Evolutionary conservation across 1,139 yeast species (phyloP), one percentile per base, ranked within the genome.

Genomic region (Yamadazyma dushanensis): DNA sequence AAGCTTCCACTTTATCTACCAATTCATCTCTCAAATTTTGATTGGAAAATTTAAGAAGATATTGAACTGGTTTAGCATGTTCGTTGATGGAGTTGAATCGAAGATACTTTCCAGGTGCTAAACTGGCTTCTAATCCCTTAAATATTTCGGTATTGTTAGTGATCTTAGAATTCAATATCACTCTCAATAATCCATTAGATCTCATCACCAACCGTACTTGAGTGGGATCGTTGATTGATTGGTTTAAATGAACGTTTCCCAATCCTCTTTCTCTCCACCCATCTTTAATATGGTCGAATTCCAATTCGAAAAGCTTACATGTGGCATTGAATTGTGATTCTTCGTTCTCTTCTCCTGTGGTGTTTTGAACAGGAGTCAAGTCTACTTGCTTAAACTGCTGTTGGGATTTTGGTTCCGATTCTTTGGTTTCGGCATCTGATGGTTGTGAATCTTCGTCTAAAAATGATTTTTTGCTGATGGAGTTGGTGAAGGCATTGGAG

Each of bases 251-350:
- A 13, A 94, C 63, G 4, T 80, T 76, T 1, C 99, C 99, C 26
- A 84, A 73, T 13, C 98, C 99, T 51, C 95, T 77, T 59, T 94
- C 98, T 57, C 86, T 92, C 98, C 99, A 94, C 2, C 96, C 97
- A 18, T 73, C 77, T 9, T 73, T 59, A 1, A 84, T 72, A 27
- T 77, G 72, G 1, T 81, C 63, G 26, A 90, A 64, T 47, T 84
- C 80, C 46, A 88, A 65, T 35, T 82, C 87, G 55, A 89, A 94
- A 14, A 92, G 65, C 55, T 90, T 88, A 10, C 95, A 89, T 28
- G 83, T 80, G 30, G 84, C 73, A 27, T 78, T 77, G 56, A 78
- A 87, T 8, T 82, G 60, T 0, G 87, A 77, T 29, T 68, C 68
- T 57, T 94, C 98, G 38, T 79, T 72, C 57, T 92, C 98, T 59